Evolutionary conservation across 1,139 yeast genomes (phyloP).

Genomic region (Magnusiomyces paraingens): DNA sequence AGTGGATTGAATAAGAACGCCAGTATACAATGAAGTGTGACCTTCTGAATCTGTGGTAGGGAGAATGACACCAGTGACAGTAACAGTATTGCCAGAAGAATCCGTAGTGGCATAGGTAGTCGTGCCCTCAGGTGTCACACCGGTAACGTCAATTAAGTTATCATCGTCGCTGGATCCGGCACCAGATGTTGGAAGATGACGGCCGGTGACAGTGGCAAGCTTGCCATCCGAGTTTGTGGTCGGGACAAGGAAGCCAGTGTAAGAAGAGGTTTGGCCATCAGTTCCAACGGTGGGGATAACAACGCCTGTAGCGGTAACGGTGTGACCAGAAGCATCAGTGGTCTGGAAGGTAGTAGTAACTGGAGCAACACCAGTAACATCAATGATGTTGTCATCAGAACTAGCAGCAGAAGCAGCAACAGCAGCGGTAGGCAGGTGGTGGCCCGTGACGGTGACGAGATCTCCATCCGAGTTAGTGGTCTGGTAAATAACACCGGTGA

Average conservation of each 20-base stretch:
- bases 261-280: neutral
- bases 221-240: neutral
- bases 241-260: conserved; percentile 1
- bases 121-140: neutral
- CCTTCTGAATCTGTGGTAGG: neutral
- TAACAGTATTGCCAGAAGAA: neutral
- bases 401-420: conserved; percentile 2
- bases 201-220: neutral
- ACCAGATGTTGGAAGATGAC: neutral
- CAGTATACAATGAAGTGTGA: neutral
- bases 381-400: neutral
- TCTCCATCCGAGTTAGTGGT: neutral
- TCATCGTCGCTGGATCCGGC: neutral
- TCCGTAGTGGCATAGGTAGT: neutral
- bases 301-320: neutral
- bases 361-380: conserved; percentile 2
- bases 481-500: neutral
- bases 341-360: neutral
- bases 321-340: neutral
- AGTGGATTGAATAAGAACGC: neutral
- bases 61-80: neutral
- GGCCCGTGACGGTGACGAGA: conserved; percentile 3
- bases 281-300: neutral
- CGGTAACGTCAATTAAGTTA: conserved; percentile 1
- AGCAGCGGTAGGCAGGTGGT: neutral